phyloP scores from a whole-genome alignment of 140 eudicot genomes.

The Oenanthe javanica region DNA sequence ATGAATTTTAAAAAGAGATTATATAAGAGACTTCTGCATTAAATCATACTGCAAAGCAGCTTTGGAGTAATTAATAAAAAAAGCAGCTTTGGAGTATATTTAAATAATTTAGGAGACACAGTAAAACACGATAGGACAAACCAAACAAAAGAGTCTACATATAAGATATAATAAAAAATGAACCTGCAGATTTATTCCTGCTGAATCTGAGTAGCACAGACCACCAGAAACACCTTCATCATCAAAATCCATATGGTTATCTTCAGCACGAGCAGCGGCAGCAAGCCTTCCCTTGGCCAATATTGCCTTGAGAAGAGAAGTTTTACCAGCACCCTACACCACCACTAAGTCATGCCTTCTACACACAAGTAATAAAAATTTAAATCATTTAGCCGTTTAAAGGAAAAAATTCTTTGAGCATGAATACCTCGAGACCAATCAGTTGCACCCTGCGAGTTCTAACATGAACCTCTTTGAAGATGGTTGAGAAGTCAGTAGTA shows the following conservation, averaged over 20 bases:
- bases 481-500: constrained; percentile 87
- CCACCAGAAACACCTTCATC: constrained; percentile 94
- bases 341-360: constrained; percentile 15
- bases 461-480: constrained; percentile 73
- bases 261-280: constrained; percentile 30
- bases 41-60: not conserved
- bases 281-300: constrained; percentile 49
- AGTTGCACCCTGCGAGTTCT: constrained; percentile 95
- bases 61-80: not conserved
- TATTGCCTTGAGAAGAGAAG: constrained; percentile 80
- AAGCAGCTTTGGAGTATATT: not conserved
- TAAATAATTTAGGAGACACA: not conserved
- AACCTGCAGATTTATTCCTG: constrained; percentile 93
- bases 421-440: constrained; percentile 88
- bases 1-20: not conserved
- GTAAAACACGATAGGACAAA: not conserved
- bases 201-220: constrained; percentile 73
- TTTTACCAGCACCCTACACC: constrained; percentile 93
- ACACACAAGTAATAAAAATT: not conserved
- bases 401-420: not conserved
- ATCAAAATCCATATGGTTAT: constrained; percentile 44
- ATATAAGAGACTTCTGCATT: not conserved
- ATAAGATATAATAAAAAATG: constrained; percentile 5
- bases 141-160: constrained; percentile 7
- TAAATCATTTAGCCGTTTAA: not conserved